Percentiles rank a stretch among this genome's conserved stretches.
Conservation (phyloP, 306 rosid species). For the Vicia faba region DNA sequence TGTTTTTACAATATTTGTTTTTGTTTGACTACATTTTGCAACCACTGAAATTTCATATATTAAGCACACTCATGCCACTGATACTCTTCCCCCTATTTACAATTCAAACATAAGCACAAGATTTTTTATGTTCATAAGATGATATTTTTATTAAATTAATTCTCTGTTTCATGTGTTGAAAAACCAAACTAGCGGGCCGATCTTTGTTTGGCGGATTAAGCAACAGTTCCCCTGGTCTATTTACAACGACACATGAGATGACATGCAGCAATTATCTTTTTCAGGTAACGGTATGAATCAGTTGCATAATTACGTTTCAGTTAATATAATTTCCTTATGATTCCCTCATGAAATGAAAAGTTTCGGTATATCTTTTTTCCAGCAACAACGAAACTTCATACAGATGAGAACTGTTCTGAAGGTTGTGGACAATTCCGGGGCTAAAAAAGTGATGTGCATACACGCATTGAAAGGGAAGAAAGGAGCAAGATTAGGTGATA, state of each 20-base stretch:
- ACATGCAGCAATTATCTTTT: constrained; percentile 51
- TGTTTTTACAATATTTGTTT: no score
- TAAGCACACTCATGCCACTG: no score
- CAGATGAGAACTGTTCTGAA: constrained; percentile 94
- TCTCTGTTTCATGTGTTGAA: constrained; percentile 37
- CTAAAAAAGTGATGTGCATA: constrained; percentile 92
- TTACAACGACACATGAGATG: constrained; percentile 52
- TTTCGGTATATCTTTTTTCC: constrained; percentile 17
- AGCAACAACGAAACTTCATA: constrained; percentile 82
- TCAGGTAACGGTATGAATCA: constrained; percentile 56
- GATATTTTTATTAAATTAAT: neutral
- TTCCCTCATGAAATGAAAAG: neutral
- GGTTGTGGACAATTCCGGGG: constrained; percentile 89
- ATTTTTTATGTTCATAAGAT: no score
- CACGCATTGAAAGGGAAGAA: constrained; percentile 85
- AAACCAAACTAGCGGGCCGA: constrained; percentile 57
- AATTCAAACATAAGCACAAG: no score
- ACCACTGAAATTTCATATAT: no score
- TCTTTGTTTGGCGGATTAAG: constrained; percentile 62
- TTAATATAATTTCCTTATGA: neutral
- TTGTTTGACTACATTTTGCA: no score
- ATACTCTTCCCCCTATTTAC: no score
- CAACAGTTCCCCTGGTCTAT: constrained; percentile 49
- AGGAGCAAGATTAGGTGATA: constrained; percentile 93
- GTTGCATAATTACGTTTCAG: neutral